A percentile compares a stretch with the other conserved stretches of the same genome.
Evolutionary conservation across 2,329 filamentous ascomycete species (phyloP).

Genomic region (Aspergillus novoparasiticus): DNA sequence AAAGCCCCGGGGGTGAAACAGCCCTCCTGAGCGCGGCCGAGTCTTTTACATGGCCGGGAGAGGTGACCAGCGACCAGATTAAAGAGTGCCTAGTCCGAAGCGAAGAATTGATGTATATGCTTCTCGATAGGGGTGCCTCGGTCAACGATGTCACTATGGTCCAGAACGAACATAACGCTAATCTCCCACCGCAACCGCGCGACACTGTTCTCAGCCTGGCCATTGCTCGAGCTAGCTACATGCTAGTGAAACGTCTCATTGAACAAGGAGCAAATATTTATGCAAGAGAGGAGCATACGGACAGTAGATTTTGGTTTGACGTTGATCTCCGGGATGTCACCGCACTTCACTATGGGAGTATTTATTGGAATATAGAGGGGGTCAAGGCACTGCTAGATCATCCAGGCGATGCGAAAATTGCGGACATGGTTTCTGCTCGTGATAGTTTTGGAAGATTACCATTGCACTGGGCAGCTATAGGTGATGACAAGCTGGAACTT

Average conservation of each 20-base stretch:
- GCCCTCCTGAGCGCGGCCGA: no score
- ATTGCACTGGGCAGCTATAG: slow-evolving; percentile 11
- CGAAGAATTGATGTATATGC: no score
- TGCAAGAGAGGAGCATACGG: neutral
- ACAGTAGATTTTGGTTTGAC: neutral
- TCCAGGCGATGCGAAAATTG: neutral
- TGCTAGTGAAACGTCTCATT: slow-evolving; percentile 1
- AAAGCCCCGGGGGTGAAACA: no score
- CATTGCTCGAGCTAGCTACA: slow-evolving; percentile 1
- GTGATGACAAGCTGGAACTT: neutral
- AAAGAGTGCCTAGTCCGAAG: no score
- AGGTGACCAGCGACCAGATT: no score
- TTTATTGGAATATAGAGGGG: slow-evolving; percentile 10
- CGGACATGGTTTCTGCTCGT: neutral
- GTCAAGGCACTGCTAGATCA: slow-evolving; percentile 7
- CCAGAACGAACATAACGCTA: no score
- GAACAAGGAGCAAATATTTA: slow-evolving; percentile 2
- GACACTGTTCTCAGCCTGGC: no score
- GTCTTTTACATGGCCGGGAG: no score
- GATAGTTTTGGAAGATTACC: slow-evolving; percentile 8
- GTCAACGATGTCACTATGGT: no score
- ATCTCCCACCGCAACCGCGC: no score
- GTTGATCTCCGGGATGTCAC: slow-evolving; percentile 5
- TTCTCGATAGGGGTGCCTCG: no score
- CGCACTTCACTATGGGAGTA: slow-evolving; percentile 2